These are phyloP conservation scores for Lactifluus rugatus DNA, from an alignment of 768 basidiomycete genomes.

Conservation along the genomic window DNA sequence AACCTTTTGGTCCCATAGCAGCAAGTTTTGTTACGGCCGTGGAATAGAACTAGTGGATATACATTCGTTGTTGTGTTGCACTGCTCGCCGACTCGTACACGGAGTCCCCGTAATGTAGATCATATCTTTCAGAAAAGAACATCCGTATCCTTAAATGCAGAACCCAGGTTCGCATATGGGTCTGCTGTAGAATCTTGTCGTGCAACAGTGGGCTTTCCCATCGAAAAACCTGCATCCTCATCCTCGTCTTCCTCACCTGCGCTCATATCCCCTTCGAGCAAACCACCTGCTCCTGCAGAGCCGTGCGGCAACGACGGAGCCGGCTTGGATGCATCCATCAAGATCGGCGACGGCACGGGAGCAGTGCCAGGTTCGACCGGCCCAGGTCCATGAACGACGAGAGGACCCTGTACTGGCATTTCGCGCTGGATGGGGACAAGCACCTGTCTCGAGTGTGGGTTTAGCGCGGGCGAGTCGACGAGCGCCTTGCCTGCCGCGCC, in stretches of 20 bases:
- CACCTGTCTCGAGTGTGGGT: slow-evolving; percentile 65
- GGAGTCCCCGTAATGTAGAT: background rate
- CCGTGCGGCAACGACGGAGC: slow-evolving; percentile 26
- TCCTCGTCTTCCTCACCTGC: slow-evolving; percentile 25
- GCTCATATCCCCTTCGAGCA: slow-evolving; percentile 21
- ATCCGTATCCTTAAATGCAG: slow-evolving; percentile 63
- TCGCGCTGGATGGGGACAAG: slow-evolving; percentile 52
- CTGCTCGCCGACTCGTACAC: background rate
- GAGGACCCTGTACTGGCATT: slow-evolving; percentile 34
- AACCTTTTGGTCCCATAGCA: slow-evolving; percentile 7
- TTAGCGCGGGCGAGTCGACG: slow-evolving; percentile 82
- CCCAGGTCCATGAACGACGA: slow-evolving; percentile 55
- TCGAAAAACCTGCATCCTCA: slow-evolving; percentile 25
- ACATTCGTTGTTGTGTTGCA: background rate
- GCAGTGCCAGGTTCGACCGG: slow-evolving; percentile 39
- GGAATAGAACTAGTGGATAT: background rate
- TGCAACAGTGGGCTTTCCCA: slow-evolving; percentile 29
- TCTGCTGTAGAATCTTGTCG: slow-evolving; percentile 31
- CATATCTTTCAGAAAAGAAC: slow-evolving; percentile 43
- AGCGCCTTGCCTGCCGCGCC: slow-evolving; percentile 77
- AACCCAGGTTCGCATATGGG: slow-evolving; percentile 77
- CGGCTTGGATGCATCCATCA: slow-evolving; percentile 19
- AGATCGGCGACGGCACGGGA: slow-evolving; percentile 23
- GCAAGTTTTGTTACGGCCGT: background rate
- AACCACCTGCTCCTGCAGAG: slow-evolving; percentile 17